Evolutionary conservation across 176 grass and related monocot genomes (phyloP).

Genomic region (Guadua angustifolia): DNA sequence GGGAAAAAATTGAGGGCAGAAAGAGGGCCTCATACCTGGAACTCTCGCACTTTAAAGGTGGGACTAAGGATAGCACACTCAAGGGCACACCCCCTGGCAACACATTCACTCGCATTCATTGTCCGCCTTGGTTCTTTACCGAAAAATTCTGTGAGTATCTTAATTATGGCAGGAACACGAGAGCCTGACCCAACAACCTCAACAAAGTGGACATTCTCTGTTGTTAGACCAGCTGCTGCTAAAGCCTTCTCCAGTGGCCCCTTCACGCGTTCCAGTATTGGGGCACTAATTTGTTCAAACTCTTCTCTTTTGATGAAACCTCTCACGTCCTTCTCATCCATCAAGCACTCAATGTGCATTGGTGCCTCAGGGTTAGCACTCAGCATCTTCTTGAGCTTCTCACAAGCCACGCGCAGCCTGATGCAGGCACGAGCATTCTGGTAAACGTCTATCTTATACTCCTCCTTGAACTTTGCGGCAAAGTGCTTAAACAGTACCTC

Average conservation of each 20-base stretch:
- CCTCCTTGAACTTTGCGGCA: constrained; percentile 78
- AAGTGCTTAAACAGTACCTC: constrained; percentile 65
- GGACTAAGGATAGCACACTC: constrained; percentile 91
- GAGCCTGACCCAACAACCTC: constrained; percentile 95
- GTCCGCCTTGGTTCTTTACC: constrained; percentile 86
- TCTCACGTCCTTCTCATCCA: constrained; percentile 93
- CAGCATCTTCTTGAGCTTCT: constrained; percentile 88
- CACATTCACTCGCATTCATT: constrained; percentile 93
- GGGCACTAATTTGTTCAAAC: constrained; percentile 71
- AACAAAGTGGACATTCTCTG: constrained; percentile 74
- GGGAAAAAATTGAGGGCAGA: background rate
- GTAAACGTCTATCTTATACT: constrained; percentile 88
- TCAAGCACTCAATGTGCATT: constrained; percentile 86
- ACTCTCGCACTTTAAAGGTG: constrained; percentile 93
- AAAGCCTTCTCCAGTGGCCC: constrained; percentile 73
- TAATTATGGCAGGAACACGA: constrained; percentile 84
- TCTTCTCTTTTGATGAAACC: constrained; percentile 85
- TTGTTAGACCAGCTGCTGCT: constrained; percentile 66
- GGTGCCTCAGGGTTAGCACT: constrained; percentile 86
- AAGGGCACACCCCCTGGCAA: constrained; percentile 78
- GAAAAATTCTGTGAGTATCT: constrained; percentile 80
- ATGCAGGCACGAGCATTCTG: constrained; percentile 83
- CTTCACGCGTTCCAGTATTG: constrained; percentile 79
- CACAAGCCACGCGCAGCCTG: constrained; percentile 72
- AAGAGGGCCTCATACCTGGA: constrained; percentile 62